phyloP scores from a whole-genome alignment of 192 early-diverging fungal species.

The Piromyces finnis region DNA sequence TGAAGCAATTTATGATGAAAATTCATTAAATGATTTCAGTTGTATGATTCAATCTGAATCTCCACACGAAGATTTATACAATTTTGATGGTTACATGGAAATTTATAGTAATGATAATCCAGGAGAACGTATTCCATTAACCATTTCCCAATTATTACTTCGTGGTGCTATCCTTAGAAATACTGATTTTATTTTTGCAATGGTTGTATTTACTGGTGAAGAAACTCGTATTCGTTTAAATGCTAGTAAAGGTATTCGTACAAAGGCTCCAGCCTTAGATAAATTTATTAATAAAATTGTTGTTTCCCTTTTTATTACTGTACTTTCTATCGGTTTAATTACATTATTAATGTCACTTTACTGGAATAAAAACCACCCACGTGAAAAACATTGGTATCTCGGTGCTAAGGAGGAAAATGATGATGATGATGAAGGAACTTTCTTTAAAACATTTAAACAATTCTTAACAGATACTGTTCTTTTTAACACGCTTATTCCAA shows the following conservation, averaged over 20 bases:
- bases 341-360: slow-evolving; percentile 1
- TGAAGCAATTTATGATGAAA: slow-evolving; percentile 15
- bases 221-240: slow-evolving; percentile 30
- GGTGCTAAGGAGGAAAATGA: neutral
- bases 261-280: slow-evolving; percentile 16
- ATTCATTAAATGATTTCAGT: slow-evolving; percentile 21
- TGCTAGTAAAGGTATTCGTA: slow-evolving; percentile 9
- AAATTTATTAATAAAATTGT: slow-evolving; percentile 18
- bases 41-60: slow-evolving; percentile 52
- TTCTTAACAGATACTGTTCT: slow-evolving; percentile 17
- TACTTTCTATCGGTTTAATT: slow-evolving; percentile 9
- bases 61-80: slow-evolving; percentile 63
- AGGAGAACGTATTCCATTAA: slow-evolving; percentile 32
- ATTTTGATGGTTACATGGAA: slow-evolving; percentile 63
- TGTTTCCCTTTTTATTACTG: slow-evolving; percentile 7
- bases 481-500: slow-evolving; percentile 71
- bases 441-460: slow-evolving; percentile 9
- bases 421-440: slow-evolving; percentile 23
- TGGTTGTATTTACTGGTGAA: slow-evolving; percentile 39
- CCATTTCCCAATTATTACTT: slow-evolving; percentile 61
- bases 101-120: slow-evolving; percentile 10
- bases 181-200: slow-evolving; percentile 56
- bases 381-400: slow-evolving; percentile 2
- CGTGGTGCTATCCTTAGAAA: slow-evolving; percentile 73
- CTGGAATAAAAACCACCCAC: slow-evolving; percentile 10